These are phyloP conservation scores for Diaporthe sp. DNA, from an alignment of 2,329 filamentous ascomycete species.

Conservation along the genomic window DNA sequence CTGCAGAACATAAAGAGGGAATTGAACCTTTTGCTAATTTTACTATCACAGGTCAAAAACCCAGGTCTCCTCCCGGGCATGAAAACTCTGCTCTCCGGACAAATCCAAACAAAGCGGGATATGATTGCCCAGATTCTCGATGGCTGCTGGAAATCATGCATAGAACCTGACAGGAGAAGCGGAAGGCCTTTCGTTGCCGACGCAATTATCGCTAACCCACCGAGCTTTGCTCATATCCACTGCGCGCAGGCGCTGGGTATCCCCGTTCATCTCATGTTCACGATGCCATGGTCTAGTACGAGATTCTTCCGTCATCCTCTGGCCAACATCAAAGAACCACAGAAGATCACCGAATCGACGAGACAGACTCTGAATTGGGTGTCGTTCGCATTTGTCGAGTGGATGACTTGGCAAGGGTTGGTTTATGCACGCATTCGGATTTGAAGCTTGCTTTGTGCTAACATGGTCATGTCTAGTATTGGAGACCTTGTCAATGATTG, in stretches of 20 bases:
- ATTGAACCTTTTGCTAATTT: neutral
- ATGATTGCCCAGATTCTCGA: constrained; percentile 46
- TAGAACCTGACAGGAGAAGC: constrained; percentile 45
- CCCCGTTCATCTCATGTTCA: constrained; percentile 20
- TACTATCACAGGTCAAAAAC: constrained; percentile 4
- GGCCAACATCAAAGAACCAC: constrained; percentile 4
- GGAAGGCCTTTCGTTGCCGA: constrained; percentile 62
- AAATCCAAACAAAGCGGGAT: neutral
- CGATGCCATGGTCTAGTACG: constrained; percentile 14
- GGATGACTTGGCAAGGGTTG: constrained; percentile 25
- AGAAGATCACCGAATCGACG: neutral
- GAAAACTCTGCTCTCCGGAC: neutral
- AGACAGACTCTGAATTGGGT: neutral
- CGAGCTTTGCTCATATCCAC: constrained; percentile 19
- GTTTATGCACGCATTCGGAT: too few species aligned
- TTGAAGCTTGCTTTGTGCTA: neutral
- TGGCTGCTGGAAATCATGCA: constrained; percentile 50
- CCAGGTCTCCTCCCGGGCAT: constrained; percentile 3
- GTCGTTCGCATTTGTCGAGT: constrained; percentile 13
- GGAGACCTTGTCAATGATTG: neutral
- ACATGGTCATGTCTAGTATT: neutral
- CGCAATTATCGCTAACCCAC: constrained; percentile 60
- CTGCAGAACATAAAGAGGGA: neutral
- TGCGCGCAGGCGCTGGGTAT: constrained; percentile 18
- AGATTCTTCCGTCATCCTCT: constrained; percentile 19